Evolutionary conservation across 345 rosid species (phyloP), one percentile per base, ranked within the genome.

Genomic region (Excoecaria agallocha): DNA sequence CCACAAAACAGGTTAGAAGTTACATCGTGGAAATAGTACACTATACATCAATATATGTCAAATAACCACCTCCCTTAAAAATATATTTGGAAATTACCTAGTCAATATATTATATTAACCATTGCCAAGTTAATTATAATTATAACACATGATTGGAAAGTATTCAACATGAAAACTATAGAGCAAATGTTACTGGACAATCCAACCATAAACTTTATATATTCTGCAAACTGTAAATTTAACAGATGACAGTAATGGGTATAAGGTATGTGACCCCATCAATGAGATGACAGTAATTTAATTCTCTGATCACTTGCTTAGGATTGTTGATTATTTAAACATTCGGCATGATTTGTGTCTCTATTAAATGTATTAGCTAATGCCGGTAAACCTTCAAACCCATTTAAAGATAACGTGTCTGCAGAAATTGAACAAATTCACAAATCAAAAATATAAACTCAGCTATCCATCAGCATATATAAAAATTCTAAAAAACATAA

Each of bases 291-390:
- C 37, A 37, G n/a, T n/a, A n/a, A n/a, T n/a, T n/a, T 65, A 56
- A 12, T 43, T 41, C 24, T 66, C 73, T 79, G 71, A 75, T 83
- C 79, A 69, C 73, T 46, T 24, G 67, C 74, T 70, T 83, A 82
- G 63, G 74, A 60, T 69, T 25, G 81, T 4, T 52, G 84, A 20
- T 50, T n/a, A 37, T 57, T 43, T 56, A 76, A 50, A 85, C 56
- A 67, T 37, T 80, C 87, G 51, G 89, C 84, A 8, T 71, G 76
- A 62, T 73, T 70, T 56, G 81, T 77, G 73, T 87, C 92, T 75
- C 73, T 65, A 30, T 60, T 25, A 46, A 30, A 48, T 64, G 74
- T 58, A 62, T 16, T 37, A 38, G 64, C 69, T 56, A 76, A 50
- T 6, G 9, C 17, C 43, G 68, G 63, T 30, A 50, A 59, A n/a